Percentiles rank a stretch among this genome's conserved stretches.
Evolutionary conservation across 2,329 filamentous ascomycete species (phyloP).

Genomic region (Fusarium armeniacum): DNA sequence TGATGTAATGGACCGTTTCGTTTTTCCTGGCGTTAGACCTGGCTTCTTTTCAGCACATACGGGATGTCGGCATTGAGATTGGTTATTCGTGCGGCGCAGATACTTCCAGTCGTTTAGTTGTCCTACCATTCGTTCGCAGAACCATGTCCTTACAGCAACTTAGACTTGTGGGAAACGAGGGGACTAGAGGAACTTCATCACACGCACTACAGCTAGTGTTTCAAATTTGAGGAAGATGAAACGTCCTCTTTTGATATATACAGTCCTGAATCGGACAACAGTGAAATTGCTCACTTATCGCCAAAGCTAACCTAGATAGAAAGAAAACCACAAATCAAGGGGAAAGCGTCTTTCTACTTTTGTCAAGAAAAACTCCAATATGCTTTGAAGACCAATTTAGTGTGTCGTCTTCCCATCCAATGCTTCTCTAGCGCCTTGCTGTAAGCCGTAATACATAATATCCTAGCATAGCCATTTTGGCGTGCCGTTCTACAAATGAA

Average conservation of each 20-base stretch:
- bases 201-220: conserved; percentile 16
- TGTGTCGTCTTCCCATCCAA: conserved; percentile 25
- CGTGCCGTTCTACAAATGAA: conserved; percentile 39
- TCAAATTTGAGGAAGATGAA: conserved; percentile 28
- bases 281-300: conserved; percentile 30
- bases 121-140: conserved; percentile 45
- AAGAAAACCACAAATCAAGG: conserved; percentile 11
- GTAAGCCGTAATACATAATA: conserved; percentile 41
- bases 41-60: conserved; percentile 51
- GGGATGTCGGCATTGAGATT: conserved; percentile 52
- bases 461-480: conserved; percentile 36
- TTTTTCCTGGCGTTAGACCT: conserved; percentile 53
- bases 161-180: conserved; percentile 27
- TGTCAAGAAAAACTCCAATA: conserved; percentile 40
- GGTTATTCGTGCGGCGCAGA: conserved; percentile 52
- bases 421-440: conserved; percentile 47
- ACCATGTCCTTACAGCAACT: conserved; percentile 42
- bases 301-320: conserved; percentile 15
- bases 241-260: conserved; percentile 31
- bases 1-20: conserved; percentile 68
- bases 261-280: conserved; percentile 26
- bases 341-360: conserved; percentile 21
- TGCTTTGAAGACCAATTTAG: conserved; percentile 28
- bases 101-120: conserved; percentile 47
- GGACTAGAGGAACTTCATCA: conserved; percentile 18